phyloP scores from a whole-genome alignment of 169 alveolate genomes.

The Blepharisma undulans region DNA sequence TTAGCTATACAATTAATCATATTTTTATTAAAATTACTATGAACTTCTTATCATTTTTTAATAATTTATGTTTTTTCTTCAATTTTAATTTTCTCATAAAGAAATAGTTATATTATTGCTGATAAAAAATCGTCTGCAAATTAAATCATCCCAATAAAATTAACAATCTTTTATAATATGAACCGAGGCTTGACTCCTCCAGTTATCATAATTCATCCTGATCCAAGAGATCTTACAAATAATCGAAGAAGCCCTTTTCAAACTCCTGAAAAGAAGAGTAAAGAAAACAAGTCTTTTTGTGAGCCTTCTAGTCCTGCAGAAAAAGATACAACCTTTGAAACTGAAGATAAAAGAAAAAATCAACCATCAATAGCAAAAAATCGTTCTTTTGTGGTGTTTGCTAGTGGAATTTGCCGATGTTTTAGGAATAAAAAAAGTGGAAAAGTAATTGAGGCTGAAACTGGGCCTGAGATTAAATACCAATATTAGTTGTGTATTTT shows the following conservation, averaged over 20 bases:
- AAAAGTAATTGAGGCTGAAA: not conserved
- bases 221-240: not conserved
- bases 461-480: not conserved
- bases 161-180: not conserved
- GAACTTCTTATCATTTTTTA: no score
- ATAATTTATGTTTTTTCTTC: no score
- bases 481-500: not conserved
- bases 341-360: not conserved
- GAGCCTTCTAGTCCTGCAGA: not conserved
- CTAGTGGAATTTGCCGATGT: not conserved
- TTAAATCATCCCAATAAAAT: no score
- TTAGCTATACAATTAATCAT: no score
- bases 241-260: not conserved
- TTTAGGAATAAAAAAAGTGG: not conserved
- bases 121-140: no score
- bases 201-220: not conserved
- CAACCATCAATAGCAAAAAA: not conserved
- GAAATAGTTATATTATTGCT: no score
- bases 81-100: no score
- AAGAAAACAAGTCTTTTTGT: not conserved
- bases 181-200: not conserved
- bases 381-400: not conserved
- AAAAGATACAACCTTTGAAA: not conserved
- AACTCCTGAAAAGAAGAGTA: not conserved
- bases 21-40: no score